Percentiles rank a stretch among this genome's conserved stretches.
phyloP scores from a whole-genome alignment of 495 filamentous ascomycete species.

The Tuber magnatum region DNA sequence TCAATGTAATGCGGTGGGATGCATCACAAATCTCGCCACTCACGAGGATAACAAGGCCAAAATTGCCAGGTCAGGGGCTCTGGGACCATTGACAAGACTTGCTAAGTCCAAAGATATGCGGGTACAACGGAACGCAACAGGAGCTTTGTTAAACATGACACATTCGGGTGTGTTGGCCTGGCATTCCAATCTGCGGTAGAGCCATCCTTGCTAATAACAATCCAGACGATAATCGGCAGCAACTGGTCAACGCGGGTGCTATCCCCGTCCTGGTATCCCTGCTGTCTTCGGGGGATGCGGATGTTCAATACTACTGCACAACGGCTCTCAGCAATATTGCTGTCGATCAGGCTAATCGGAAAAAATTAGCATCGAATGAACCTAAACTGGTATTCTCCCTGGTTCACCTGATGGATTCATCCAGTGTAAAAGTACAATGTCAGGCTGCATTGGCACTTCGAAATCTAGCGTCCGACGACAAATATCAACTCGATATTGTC shows the following conservation, averaged over 20 bases:
- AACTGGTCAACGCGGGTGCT: slow-evolving; percentile 90
- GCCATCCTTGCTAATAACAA: slow-evolving; percentile 25
- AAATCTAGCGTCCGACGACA: slow-evolving; percentile 95
- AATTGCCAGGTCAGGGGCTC: slow-evolving; percentile 88
- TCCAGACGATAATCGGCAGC: slow-evolving; percentile 90
- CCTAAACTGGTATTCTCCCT: slow-evolving; percentile 82
- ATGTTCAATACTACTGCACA: slow-evolving; percentile 99
- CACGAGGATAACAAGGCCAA: slow-evolving; percentile 99
- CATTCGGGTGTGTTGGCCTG: slow-evolving; percentile 69
- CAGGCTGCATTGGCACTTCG: slow-evolving; percentile 90
- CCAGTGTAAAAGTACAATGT: slow-evolving; percentile 95
- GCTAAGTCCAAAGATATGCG: slow-evolving; percentile 98
- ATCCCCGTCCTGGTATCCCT: slow-evolving; percentile 95
- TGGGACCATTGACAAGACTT: slow-evolving; percentile 79
- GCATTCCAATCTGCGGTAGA: slow-evolving; percentile 8
- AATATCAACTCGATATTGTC: slow-evolving; percentile 97
- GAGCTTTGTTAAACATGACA: slow-evolving; percentile 95
- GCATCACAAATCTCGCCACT: slow-evolving; percentile 95
- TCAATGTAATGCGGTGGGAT: slow-evolving; percentile 97
- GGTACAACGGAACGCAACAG: slow-evolving; percentile 94
- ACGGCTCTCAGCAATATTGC: slow-evolving; percentile 98
- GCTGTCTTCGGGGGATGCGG: slow-evolving; percentile 81
- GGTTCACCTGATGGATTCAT: slow-evolving; percentile 93
- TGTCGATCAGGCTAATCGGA: slow-evolving; percentile 83
- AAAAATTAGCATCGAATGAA: slow-evolving; percentile 81